phyloP scores from a whole-genome alignment of 805 yeast species.

The Nakazawaea ambrosiae region DNA sequence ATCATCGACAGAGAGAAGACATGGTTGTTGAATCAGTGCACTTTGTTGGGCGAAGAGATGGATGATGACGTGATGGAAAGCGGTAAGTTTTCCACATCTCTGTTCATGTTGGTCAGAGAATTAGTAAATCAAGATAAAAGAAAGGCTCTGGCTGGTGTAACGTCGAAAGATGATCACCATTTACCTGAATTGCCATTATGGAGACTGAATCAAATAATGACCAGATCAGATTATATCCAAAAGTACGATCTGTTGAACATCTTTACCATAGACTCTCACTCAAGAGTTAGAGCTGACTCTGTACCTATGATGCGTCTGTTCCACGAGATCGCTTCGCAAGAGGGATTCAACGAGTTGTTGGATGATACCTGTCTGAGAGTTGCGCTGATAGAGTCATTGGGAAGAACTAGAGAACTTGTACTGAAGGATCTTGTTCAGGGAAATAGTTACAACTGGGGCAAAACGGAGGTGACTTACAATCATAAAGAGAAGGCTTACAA shows the following conservation, averaged over 20 bases:
- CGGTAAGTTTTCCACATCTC: conserved; percentile 69
- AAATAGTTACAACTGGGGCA: conserved; percentile 27
- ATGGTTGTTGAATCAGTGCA: conserved; percentile 83
- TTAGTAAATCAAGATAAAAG: conserved; percentile 61
- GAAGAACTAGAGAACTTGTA: conserved; percentile 70
- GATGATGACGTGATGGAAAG: conserved; percentile 86
- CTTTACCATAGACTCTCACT: conserved; percentile 70
- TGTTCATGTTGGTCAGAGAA: conserved; percentile 65
- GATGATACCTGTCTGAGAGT: conserved; percentile 63
- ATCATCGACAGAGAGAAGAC: conserved; percentile 76
- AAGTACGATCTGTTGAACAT: conserved; percentile 68
- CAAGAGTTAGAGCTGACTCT: conserved; percentile 72
- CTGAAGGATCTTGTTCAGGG: conserved; percentile 61
- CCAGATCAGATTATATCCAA: conserved; percentile 75
- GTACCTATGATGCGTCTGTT: conserved; percentile 90
- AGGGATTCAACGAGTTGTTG: conserved; percentile 62
- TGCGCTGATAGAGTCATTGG: conserved; percentile 67
- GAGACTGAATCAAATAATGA: conserved; percentile 82
- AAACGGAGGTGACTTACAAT: background rate
- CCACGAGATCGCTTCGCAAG: conserved; percentile 65
- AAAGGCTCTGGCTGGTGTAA: conserved; percentile 12
- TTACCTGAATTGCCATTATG: conserved; percentile 74
- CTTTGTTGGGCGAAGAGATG: conserved; percentile 68
- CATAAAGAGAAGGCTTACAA: conserved; percentile 11
- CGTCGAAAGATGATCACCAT: conserved; percentile 26